Evolutionary conservation across 306 rosid genomes (phyloP), one percentile per base, ranked within the genome.

Genomic region (Castanopsis chinensis): DNA sequence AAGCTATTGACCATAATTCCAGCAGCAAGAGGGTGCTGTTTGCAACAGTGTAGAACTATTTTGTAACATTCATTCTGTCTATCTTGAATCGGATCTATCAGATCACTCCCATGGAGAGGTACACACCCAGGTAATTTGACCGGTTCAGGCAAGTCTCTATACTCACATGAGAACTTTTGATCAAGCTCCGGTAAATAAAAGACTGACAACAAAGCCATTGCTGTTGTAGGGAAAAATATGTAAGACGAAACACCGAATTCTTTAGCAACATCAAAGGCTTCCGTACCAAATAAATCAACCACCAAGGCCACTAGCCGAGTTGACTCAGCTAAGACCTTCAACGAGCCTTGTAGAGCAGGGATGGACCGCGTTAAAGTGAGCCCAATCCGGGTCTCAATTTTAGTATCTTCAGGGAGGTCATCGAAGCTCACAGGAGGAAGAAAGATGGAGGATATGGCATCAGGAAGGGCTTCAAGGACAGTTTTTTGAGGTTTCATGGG

Each of bases 91-190:
- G 81, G 54, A 0, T 65, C 84, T 0, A 12, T 0, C 4, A 84
- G 58, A 49, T 84, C 76, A 20, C 13, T 70, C 19, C 85, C 85
- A 11, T 73, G 76, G 0, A 84, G 5, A 0, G 77, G 87, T 0
- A 73, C 75, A n/a, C 79, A 84, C 0, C 87, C 85, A 0, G 82
- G 82, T 28, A 80, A 15, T n/a, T 17, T 56, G 6, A 84, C 20
- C 12, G 64, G 85, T 33, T 80, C 82, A 1, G 79, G 73, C 54
- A 80, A 10, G 10, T 77, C 69, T 59, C 60, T 57, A 27, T 55
- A 76, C 37, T 77, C 76, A 9, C 65, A 43, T 1, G 56, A 5
- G 14, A 33, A 72, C 2, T 58, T 72, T 20, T 76, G 52, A 57
- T 84, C 69, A 3, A 84, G 78, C 73, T 72, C 49, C 1, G 86